Evolutionary conservation across 2,329 filamentous ascomycete genomes (phyloP), one percentile per base, ranked within the genome.

Genomic region (Colletotrichum euphorbiae): DNA sequence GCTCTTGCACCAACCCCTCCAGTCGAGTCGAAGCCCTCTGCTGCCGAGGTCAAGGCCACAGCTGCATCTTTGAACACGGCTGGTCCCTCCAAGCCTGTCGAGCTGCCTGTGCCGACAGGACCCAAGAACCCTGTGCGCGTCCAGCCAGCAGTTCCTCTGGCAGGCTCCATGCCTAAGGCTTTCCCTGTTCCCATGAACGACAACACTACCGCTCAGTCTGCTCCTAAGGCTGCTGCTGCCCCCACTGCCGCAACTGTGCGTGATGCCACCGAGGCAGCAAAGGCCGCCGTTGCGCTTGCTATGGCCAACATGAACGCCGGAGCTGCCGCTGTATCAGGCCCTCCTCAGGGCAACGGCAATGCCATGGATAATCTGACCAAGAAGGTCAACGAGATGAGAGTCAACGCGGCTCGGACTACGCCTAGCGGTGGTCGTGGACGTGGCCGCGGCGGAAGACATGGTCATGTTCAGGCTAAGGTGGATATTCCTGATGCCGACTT

Each of bases 401-500:
- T 89, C 4, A 89, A 88, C 67, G 88, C 90, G 11, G 80, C 82
- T 6, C 79, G 82, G 52, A 45, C 63, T 15, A 57, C 42, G 43
- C 43, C 67, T 11, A 51, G 51, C 17, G 81, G 82, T 19, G 80
- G 84, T 46, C 85, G 88, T 54, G 82, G 82, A 24, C 80, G 80
- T 54, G 79, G 78, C 38, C 82, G 84, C 65, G 84, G 83, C 11
- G 82, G 83, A 1, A 81, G 84, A 40, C 78, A 78, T 24, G 71
- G 71, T 40, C 74, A 43, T 24, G 71, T 71, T 40, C 74, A 42
- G 55, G 82, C 85, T 73, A 96, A 93, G 81, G 89, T 98, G 36
- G 94, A 97, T 60, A 93, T 99, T 3, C 96, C 96, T 0, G 88
- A 91, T 54, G 90, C 93, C 1, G 96, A 98, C 76, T 99, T 94